These are phyloP conservation scores for Hymenoscyphus repandus DNA, from an alignment of 2,329 filamentous ascomycete genomes.

Conservation along the genomic window DNA sequence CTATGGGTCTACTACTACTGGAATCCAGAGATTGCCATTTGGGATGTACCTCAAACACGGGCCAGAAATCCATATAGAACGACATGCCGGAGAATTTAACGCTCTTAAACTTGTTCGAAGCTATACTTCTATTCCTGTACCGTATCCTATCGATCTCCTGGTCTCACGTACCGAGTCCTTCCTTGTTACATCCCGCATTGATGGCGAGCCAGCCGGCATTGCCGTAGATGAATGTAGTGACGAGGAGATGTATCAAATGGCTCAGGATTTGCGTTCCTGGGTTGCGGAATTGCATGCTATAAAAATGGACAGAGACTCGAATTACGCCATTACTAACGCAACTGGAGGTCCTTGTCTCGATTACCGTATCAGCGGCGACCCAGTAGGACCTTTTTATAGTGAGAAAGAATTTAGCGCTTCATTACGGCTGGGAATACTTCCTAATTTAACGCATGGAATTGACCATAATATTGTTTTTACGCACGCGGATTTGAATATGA, in stretches of 20 bases:
- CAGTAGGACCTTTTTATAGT: conserved; percentile 9
- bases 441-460: conserved; percentile 7
- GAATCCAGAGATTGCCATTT: conserved; percentile 14
- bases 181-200: conserved; percentile 9
- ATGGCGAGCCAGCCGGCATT: conserved; percentile 6
- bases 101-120: conserved; percentile 8
- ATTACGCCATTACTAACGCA: conserved; percentile 9
- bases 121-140: conserved; percentile 7
- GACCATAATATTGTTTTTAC: conserved; percentile 8
- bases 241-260: conserved; percentile 10
- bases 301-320: background rate
- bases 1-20: background rate
- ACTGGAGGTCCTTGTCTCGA: conserved; percentile 9
- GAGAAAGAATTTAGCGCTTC: conserved; percentile 11
- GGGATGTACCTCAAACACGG: conserved; percentile 14
- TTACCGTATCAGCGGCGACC: conserved; percentile 9
- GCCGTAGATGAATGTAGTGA: conserved; percentile 7
- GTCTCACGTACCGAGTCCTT: conserved; percentile 4
- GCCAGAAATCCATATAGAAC: background rate
- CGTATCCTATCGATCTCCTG: conserved; percentile 8
- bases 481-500: conserved; percentile 8
- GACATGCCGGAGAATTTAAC: conserved; percentile 9
- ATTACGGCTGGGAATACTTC: conserved; percentile 5
- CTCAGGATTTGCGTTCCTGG: conserved; percentile 8
- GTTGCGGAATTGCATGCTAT: conserved; percentile 9